Evolutionary conservation across 805 yeast species (phyloP), one percentile per base, ranked within the genome.

Genomic region (Cyberlindnera nakhonratchasimensis): DNA sequence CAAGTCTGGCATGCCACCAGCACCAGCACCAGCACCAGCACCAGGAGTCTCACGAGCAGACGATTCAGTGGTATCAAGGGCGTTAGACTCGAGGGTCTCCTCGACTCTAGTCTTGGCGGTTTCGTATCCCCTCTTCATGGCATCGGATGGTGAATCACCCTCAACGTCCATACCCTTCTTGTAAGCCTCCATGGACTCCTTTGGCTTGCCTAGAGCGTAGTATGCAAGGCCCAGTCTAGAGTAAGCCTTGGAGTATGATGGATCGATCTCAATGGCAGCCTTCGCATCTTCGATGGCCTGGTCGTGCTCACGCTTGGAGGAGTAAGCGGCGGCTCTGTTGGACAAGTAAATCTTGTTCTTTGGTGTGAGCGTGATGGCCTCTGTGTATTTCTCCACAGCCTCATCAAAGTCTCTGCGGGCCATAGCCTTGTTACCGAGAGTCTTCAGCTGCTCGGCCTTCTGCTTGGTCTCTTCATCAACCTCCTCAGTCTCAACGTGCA

Each of bases 311-410:
- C 79, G 75, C 23, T 76, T 57, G 6, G 96, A 86, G 10, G 96
- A 85, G 65, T 86, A 80, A 3, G 98, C 98, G 32, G 99, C 99
- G 12, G 99, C 98, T 60, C 99, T 80, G 69, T 93, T 93, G 26
- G 98, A 89, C 48, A 76, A 78, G 65, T 82, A 93, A 17, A 93
- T 86, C 14, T 90, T 89, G 62, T 88, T 89, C 14, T 72, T 63
- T 42, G 89, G 79, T 51, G 80, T 72, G 47, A 82, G 65, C 19
- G 66, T 77, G 53, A 93, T 77, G 10, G 98, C 98, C 41, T 77
- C 79, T 7, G 95, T 75, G 66, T 93, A 93, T 52, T 82, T 79
- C 19, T 72, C 75, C 40, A 88, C 73, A 5, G 99, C 98, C 29
- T 63, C 70, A 13, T 69, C 71, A 59, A 75, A 91, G 53, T 89